phyloP scores from a whole-genome alignment of 2,329 filamentous ascomycete genomes.

The Fusarium marasasianum region DNA sequence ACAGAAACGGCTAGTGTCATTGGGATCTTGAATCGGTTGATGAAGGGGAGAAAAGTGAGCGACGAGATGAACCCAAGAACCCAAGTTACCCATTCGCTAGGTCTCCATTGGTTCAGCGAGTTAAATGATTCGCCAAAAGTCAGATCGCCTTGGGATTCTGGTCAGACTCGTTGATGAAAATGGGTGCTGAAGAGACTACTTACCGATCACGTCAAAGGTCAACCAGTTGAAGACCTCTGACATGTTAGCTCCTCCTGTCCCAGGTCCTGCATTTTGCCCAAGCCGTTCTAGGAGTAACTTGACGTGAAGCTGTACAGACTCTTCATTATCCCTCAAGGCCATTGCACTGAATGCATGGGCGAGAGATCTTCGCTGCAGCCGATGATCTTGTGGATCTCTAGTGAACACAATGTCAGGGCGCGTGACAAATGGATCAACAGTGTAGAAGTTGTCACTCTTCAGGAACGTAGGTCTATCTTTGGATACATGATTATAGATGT shows the following conservation, averaged over 20 bases:
- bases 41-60: neutral
- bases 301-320: neutral
- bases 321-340: slow-evolving; percentile 10
- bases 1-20: neutral
- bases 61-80: neutral
- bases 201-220: slow-evolving; percentile 29
- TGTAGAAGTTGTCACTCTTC: slow-evolving; percentile 18
- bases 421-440: neutral
- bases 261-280: neutral
- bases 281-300: slow-evolving; percentile 2
- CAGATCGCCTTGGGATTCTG: neutral
- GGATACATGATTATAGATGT: slow-evolving; percentile 28
- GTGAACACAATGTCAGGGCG: slow-evolving; percentile 6
- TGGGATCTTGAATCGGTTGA: slow-evolving; percentile 10
- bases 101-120: neutral
- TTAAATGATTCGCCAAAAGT: slow-evolving; percentile 27
- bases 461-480: slow-evolving; percentile 11
- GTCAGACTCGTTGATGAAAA: fast-evolving
- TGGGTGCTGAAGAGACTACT: neutral
- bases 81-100: slow-evolving; percentile 11
- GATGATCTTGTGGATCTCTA: slow-evolving; percentile 12
- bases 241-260: neutral
- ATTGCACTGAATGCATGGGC: slow-evolving; percentile 19
- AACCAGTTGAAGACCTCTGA: slow-evolving; percentile 15
- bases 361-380: slow-evolving; percentile 9